These are phyloP conservation scores for Trametes meyenii DNA, from an alignment of 768 basidiomycete genomes.

Conservation along the genomic window DNA sequence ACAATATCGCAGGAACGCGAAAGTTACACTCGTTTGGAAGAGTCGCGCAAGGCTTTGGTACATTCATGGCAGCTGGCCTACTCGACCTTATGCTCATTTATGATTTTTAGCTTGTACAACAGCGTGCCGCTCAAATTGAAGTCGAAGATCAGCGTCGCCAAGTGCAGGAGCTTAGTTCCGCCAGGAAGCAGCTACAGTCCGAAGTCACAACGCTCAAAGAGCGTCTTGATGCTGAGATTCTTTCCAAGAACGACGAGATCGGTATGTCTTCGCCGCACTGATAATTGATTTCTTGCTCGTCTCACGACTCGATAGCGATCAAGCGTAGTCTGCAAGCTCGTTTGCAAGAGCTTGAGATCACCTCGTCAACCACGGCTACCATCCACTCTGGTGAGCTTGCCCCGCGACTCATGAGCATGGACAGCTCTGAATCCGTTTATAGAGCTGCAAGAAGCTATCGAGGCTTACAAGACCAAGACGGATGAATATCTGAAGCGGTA, in stretches of 20 bases:
- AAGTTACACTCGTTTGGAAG: constrained; percentile 65
- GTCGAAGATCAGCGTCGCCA: constrained; percentile 66
- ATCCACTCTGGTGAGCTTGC: constrained; percentile 54
- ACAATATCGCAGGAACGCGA: constrained; percentile 61
- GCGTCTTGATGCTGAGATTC: constrained; percentile 53
- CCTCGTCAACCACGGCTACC: constrained; percentile 58
- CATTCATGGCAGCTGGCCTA: constrained; percentile 27
- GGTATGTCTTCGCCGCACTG: constrained; percentile 41
- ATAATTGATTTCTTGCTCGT: neutral
- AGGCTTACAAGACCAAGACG: constrained; percentile 67
- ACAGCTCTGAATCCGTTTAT: neutral
- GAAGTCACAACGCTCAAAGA: constrained; percentile 57
- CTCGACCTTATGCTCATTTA: neutral
- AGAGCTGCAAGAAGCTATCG: constrained; percentile 67
- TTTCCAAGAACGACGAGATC: constrained; percentile 59
- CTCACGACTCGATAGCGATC: constrained; percentile 43
- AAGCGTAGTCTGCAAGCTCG: constrained; percentile 61
- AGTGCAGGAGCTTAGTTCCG: constrained; percentile 56
- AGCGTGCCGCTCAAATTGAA: constrained; percentile 64
- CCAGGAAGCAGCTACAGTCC: constrained; percentile 60
- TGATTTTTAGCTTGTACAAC: constrained; percentile 59
- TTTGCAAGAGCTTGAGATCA: constrained; percentile 66
- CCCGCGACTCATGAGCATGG: neutral
- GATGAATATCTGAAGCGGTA: constrained; percentile 59
- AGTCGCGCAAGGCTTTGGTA: constrained; percentile 71